A percentile compares a stretch with the other conserved stretches of the same genome.
Conservation (phyloP, 23 red algal genomes). For the Agarophyton chilense region DNA sequence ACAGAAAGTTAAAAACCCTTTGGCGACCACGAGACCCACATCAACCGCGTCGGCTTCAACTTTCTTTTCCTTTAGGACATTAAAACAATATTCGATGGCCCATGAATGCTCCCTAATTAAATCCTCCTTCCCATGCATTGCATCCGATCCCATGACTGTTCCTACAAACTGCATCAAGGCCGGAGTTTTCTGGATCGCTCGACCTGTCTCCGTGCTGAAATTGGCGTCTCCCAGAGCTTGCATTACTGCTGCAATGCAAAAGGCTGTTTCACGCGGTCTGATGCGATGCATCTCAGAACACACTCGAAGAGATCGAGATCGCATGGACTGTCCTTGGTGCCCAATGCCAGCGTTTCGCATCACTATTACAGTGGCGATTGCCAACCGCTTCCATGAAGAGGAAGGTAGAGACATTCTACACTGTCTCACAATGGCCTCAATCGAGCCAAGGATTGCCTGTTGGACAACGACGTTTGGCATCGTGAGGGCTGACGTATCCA, state of each 20-base stretch:
- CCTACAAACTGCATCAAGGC: conserved; percentile 44
- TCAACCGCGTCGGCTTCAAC: neutral
- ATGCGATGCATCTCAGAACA: conserved; percentile 33
- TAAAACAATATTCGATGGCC: conserved; percentile 32
- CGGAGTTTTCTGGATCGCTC: conserved; percentile 7
- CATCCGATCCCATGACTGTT: conserved; percentile 4
- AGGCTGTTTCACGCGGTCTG: conserved; percentile 9
- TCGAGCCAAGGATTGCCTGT: conserved; percentile 30
- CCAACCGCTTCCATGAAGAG: conserved; percentile 14
- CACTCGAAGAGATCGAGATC: conserved; percentile 39
- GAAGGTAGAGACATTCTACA: conserved; percentile 31
- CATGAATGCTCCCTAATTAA: conserved; percentile 29
- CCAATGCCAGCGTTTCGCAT: conserved; percentile 36
- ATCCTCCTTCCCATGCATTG: neutral
- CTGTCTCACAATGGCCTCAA: conserved; percentile 59
- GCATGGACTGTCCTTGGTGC: conserved; percentile 26
- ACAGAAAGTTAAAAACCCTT: neutral
- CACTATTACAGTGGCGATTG: neutral
- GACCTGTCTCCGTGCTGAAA: neutral
- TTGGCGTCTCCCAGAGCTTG: neutral
- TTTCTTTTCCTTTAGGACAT: conserved; percentile 9
- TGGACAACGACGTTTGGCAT: conserved; percentile 31
- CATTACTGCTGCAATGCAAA: conserved; percentile 9
- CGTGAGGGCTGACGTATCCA: neutral
- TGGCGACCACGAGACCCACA: neutral